These are phyloP conservation scores for Chalaropsis ovoidea DNA, from an alignment of 2,329 filamentous ascomycete species.

Conservation along the genomic window DNA sequence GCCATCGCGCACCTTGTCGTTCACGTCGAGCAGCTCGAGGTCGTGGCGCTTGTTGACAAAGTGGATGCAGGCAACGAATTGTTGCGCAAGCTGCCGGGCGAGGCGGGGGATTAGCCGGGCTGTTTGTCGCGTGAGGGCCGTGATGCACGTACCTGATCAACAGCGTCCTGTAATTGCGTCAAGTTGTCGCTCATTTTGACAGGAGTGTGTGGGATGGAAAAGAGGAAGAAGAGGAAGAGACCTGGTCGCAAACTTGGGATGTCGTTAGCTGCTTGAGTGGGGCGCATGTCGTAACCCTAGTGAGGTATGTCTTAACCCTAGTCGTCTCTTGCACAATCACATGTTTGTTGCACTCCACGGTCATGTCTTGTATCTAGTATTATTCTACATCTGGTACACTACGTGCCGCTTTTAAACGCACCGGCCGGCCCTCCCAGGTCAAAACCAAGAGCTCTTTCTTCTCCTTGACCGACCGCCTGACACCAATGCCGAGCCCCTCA, in stretches of 20 bases:
- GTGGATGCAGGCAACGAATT: slow-evolving; percentile 57
- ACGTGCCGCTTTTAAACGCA: background rate
- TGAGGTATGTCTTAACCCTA: no score
- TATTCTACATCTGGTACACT: background rate
- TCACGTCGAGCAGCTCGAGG: slow-evolving; percentile 47
- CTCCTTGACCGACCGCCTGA: slow-evolving; percentile 34
- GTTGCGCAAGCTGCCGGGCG: slow-evolving; percentile 48
- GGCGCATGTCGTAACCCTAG: no score
- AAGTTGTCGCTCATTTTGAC: slow-evolving; percentile 59
- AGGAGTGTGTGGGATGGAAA: background rate
- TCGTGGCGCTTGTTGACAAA: slow-evolving; percentile 60
- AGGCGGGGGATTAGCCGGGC: background rate
- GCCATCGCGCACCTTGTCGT: slow-evolving; percentile 49
- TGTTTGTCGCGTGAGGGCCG: background rate
- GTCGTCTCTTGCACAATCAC: no score
- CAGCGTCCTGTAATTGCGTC: slow-evolving; percentile 74
- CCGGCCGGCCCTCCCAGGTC: slow-evolving; percentile 39
- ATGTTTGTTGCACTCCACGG: no score
- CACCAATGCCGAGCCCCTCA: slow-evolving; percentile 46
- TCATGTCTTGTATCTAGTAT: background rate
- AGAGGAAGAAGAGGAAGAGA: background rate
- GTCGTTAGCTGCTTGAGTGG: no score
- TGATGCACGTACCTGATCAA: slow-evolving; percentile 56
- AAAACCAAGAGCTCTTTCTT: slow-evolving; percentile 39
- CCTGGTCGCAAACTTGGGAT: slow-evolving; percentile 6